Evolutionary conservation across 495 filamentous ascomycete genomes (phyloP), one percentile per base, ranked within the genome.

Genomic region (Penicillium pulvis): DNA sequence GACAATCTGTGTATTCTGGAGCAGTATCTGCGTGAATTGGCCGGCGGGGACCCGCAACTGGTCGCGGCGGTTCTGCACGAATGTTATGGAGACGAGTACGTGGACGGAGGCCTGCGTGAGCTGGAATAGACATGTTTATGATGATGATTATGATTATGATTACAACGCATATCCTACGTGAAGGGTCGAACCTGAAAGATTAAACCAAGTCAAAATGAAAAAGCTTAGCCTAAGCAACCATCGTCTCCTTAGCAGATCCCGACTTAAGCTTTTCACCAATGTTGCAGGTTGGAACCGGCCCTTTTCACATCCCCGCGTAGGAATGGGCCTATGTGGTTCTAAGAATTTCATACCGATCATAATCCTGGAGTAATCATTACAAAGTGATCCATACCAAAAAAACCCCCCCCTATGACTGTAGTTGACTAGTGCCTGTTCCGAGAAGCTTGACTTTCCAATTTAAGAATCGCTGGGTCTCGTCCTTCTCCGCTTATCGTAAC

Each of bases 1-100:
- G 85, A 90, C 47, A 88, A 90, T 56, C 82, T 89, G 56, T 82
- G 83, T 61, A 68, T 79, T 20, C 71, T 90, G 68, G 89, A 90
- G 60, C 76, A 77, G 23, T 88, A 84, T 66, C 56, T 89, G 49
- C 72, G 71, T 51, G 77, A 79, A 24, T 56, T 82, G 56, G 74
- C 73, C 0, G 75, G 75, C 11, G 77, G 75, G 7, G 85, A 90
- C 69, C 69, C 75, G 55, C 80, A 83, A 59, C 60, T 75, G 35
- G 64, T 88, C 36, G 69, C 72, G 3, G 65, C 65, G n/a, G 65
- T 90, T 12, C 81, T 81, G 74, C 75, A 75, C 48, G 71, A 76
- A 43, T 80, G 78, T 62, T 90, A 88, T 65, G 87, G 85, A 23
- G 78, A 79, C 14, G 85, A 89, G 58, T 87, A 86, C 66, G 79